Evolutionary conservation across 192 early-diverging fungal genomes (phyloP).

Genomic region (Linnemannia schmuckeri): DNA sequence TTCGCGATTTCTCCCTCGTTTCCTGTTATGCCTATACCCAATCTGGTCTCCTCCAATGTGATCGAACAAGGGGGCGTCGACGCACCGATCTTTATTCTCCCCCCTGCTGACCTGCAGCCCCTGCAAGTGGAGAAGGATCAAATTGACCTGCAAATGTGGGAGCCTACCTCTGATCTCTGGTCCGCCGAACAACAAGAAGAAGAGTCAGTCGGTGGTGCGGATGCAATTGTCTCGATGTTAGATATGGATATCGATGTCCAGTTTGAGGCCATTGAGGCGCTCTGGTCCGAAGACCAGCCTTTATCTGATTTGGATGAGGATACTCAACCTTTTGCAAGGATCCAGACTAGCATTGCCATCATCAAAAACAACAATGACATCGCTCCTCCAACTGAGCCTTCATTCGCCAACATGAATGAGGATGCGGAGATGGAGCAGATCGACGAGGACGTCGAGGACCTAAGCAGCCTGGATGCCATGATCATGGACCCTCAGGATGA

Average conservation of each 20-base stretch:
- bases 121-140: neutral
- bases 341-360: slow-evolving; percentile 12
- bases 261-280: neutral
- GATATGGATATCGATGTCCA: neutral
- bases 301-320: neutral
- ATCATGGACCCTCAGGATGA: slow-evolving; percentile 60
- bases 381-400: neutral
- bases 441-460: slow-evolving; percentile 5
- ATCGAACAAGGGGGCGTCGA: neutral
- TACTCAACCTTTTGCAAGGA: slow-evolving; percentile 11
- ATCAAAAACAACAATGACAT: neutral
- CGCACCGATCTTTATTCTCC: neutral
- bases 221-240: neutral
- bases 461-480: slow-evolving; percentile 42
- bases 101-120: neutral
- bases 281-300: neutral
- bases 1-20: neutral
- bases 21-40: neutral
- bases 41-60: neutral
- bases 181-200: neutral
- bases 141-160: slow-evolving; percentile 16
- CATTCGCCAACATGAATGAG: neutral
- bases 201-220: neutral
- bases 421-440: neutral
- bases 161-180: slow-evolving; percentile 1